Conservation (phyloP, 768 basidiomycete genomes). For the Boletus fagicola region DNA sequence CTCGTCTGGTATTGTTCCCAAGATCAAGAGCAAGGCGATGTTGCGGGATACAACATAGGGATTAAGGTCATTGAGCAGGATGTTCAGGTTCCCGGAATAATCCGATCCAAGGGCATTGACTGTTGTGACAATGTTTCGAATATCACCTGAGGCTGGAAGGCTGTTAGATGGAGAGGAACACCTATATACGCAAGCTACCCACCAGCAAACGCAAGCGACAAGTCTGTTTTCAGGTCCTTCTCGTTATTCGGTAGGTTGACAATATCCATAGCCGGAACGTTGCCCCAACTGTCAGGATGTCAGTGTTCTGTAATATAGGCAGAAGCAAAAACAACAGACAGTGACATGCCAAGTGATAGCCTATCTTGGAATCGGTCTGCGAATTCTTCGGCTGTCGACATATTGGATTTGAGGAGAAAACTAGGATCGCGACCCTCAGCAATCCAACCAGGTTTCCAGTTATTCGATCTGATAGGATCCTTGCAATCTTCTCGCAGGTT, state of each 20-base stretch:
- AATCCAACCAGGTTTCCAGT: slow-evolving; percentile 26
- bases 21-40: slow-evolving; percentile 40
- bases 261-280: slow-evolving; percentile 35
- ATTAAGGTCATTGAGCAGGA: slow-evolving; percentile 44
- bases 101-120: slow-evolving; percentile 42
- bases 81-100: slow-evolving; percentile 39
- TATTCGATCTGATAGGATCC: slow-evolving; percentile 18
- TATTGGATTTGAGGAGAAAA: slow-evolving; percentile 12
- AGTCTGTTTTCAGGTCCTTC: slow-evolving; percentile 12
- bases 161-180: neutral
- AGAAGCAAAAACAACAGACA: slow-evolving; percentile 9
- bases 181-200: neutral
- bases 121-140: slow-evolving; percentile 43
- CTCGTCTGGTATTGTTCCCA: slow-evolving; percentile 36
- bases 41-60: slow-evolving; percentile 38
- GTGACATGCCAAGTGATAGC: slow-evolving; percentile 27
- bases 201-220: slow-evolving; percentile 30
- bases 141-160: slow-evolving; percentile 46
- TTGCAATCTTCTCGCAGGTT: slow-evolving; percentile 22
- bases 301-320: neutral
- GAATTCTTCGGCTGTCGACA: slow-evolving; percentile 13
- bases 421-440: slow-evolving; percentile 19
- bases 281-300: slow-evolving; percentile 31
- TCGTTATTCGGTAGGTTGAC: slow-evolving; percentile 29
- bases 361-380: slow-evolving; percentile 21